Percentiles rank a stretch among this genome's conserved stretches.
phyloP scores from a whole-genome alignment of 1,139 yeast genomes.

The Scheffersomyces stambukii region DNA sequence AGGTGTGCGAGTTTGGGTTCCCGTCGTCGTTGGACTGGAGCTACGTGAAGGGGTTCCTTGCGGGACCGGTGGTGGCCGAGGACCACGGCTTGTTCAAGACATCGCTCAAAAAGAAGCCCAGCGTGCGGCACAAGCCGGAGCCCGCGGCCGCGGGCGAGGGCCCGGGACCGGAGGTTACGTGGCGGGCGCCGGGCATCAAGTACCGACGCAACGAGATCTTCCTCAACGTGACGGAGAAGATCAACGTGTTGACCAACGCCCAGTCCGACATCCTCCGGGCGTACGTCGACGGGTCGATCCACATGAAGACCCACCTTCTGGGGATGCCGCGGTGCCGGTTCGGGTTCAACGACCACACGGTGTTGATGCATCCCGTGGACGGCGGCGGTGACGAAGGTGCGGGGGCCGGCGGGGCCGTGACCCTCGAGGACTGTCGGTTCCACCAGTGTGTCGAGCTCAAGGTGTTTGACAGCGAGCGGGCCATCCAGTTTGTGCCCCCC shows the following conservation, averaged over 20 bases:
- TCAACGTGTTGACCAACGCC: constrained; percentile 62
- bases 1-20: constrained; percentile 75
- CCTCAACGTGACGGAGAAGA: constrained; percentile 71
- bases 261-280: constrained; percentile 62
- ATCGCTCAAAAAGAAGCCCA: constrained; percentile 12
- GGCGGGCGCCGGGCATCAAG: constrained; percentile 73
- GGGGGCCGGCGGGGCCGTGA: constrained; percentile 39
- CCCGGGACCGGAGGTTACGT: constrained; percentile 30
- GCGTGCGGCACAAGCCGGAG: constrained; percentile 6
- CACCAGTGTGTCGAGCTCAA: constrained; percentile 88
- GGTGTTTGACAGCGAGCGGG: constrained; percentile 74
- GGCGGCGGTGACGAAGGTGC: constrained; percentile 7
- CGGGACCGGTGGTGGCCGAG: constrained; percentile 15
- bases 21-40: constrained; percentile 66
- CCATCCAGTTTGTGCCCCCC: constrained; percentile 85
- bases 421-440: constrained; percentile 75
- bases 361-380: constrained; percentile 13
- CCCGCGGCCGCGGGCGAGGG: neutral
- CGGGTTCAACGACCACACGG: constrained; percentile 51
- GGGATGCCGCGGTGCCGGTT: constrained; percentile 72
- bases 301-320: constrained; percentile 66
- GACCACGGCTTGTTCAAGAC: constrained; percentile 21
- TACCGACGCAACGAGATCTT: constrained; percentile 80
- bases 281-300: constrained; percentile 73
- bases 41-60: constrained; percentile 24